Evolutionary conservation across 768 basidiomycete genomes (phyloP).

Genomic region (Trametes cinnabarina): DNA sequence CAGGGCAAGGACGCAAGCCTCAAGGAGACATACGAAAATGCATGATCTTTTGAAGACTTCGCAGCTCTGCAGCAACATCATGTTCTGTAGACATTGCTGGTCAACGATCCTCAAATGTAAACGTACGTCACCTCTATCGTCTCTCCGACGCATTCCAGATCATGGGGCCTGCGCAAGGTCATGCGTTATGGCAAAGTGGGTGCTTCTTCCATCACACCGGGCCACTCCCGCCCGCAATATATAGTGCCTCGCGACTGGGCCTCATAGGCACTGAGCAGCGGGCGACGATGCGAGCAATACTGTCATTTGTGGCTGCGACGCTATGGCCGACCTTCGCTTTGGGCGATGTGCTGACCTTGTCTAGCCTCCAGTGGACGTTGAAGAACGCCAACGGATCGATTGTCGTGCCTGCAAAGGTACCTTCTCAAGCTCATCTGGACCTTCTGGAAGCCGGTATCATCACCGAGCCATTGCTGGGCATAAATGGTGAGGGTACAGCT

Average conservation of each 20-base stretch:
- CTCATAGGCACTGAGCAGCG: not conserved
- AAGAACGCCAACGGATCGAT: slow-evolving; percentile 54
- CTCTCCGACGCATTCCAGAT: not conserved
- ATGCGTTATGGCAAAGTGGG: not conserved
- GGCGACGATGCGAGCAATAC: not conserved
- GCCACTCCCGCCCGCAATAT: not conserved
- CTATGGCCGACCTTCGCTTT: slow-evolving; percentile 10
- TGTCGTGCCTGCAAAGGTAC: slow-evolving; percentile 48
- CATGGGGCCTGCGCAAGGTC: not conserved
- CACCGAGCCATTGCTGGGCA: slow-evolving; percentile 50
- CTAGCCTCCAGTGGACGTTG: slow-evolving; percentile 50
- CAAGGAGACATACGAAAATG: no score
- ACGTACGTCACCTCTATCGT: not conserved
- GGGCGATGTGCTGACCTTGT: slow-evolving; percentile 38
- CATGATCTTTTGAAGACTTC: no score
- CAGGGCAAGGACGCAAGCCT: no score
- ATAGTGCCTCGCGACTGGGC: not conserved
- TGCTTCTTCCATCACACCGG: not conserved
- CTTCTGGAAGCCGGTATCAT: slow-evolving; percentile 51
- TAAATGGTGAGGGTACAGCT: slow-evolving; percentile 41
- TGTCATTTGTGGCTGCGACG: not conserved
- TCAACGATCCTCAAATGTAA: not conserved
- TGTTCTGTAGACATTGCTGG: not conserved
- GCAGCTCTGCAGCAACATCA: not conserved
- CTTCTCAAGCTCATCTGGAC: slow-evolving; percentile 56